Evolutionary conservation across 176 grass and related monocot species (phyloP).

Genomic region (Eragrostis nindensis): DNA sequence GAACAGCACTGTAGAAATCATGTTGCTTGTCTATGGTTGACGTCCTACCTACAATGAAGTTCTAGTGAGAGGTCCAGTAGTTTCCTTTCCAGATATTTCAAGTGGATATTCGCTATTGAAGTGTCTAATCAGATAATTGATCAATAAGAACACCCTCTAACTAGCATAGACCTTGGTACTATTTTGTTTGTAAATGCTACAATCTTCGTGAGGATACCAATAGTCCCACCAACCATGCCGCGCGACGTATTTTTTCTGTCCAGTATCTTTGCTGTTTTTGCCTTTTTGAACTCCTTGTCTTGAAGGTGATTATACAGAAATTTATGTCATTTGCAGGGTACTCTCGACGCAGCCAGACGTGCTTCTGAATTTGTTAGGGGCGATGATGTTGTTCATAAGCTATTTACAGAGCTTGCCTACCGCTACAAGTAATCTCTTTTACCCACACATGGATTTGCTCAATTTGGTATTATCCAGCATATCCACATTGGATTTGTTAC

Average conservation of each 20-base stretch:
- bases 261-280: too few relatives aligned
- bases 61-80: background rate
- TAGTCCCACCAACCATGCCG: background rate
- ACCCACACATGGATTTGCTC: background rate
- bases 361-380: constrained; percentile 88
- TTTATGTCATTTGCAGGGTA: constrained; percentile 54
- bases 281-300: background rate
- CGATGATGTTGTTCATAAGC: constrained; percentile 92
- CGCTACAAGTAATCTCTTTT: constrained; percentile 71
- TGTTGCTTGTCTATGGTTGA: background rate
- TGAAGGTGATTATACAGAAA: background rate
- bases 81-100: background rate
- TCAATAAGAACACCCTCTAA: background rate
- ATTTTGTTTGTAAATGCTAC: background rate
- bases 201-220: background rate
- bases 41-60: background rate
- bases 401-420: constrained; percentile 93
- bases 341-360: constrained; percentile 63
- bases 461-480: background rate
- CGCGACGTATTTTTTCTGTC: background rate
- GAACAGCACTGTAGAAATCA: background rate
- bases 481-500: too few relatives aligned
- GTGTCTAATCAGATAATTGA: background rate
- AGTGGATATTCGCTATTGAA: background rate
- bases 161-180: background rate